Base-by-base conservation (phyloP, 2,329 filamentous ascomycete genomes). In the Colletotrichum tropicicola region DNA sequence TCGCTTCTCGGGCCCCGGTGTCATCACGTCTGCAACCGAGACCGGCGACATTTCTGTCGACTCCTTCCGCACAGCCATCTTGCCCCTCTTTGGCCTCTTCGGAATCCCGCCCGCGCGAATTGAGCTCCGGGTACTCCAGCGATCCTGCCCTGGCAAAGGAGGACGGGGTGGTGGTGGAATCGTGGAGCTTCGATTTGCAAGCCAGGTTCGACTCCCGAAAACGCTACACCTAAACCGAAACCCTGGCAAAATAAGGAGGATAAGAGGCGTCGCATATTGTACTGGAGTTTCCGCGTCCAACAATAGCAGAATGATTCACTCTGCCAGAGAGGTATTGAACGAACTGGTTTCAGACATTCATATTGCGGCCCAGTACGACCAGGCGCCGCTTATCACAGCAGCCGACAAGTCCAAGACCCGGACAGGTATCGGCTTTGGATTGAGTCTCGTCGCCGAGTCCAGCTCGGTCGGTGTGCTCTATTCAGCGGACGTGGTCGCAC, bases 261-360 rank as follows among this genome's bases (percentile, higher is more conserved):
- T 99, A 69, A 87, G 95, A 60, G 96, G 96, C 64, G 96, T 99
- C 44, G 94, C 96, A 49, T 99, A 98, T 79, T 92, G 92, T 59
- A 94, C 93, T 1, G 96, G 97, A 48, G 94, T 98, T 1, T 92
- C 92, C 10, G 95, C 92, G 0, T 94, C 91, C 52, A 98, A 98
- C 77, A 99, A 98, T 75, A 92, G 91, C 67, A 87, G 96, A 68
- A 97, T 98, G 92, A 99, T 98, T 73, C 92, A 97, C 73, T 88
- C 91, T 3, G 94, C 94, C 10, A 86, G 95, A 70, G 93, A 93
- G 49, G 86, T 99, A 10, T 83, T 99, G 48, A 99, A 99, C 76
- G 85, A 89, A 5, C 85, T 99, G 60, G 91, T 92, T 4, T 88
- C 91, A 6, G 96, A 99, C 74, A 95, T 97, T 44, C 96, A 98